These are phyloP conservation scores for Aulographum hederae DNA, from an alignment of 2,329 filamentous ascomycete genomes.

Conservation along the genomic window DNA sequence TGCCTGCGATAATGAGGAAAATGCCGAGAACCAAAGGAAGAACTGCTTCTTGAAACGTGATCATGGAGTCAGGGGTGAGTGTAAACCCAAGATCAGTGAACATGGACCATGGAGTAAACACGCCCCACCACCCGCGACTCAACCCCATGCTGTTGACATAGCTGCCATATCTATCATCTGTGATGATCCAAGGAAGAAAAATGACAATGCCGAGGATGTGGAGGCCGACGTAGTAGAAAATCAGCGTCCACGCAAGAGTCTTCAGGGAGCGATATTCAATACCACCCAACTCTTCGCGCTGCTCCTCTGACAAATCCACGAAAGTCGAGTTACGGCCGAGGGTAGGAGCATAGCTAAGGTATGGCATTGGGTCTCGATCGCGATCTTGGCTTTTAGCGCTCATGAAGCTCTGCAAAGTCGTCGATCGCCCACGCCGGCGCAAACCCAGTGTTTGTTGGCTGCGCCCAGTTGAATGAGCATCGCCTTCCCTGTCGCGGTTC, in stretches of 20 bases:
- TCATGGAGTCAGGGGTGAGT: constrained; percentile 85
- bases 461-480: constrained; percentile 9
- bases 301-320: constrained; percentile 69
- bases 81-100: constrained; percentile 96
- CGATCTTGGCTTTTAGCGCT: constrained; percentile 33
- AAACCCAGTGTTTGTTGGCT: constrained; percentile 1
- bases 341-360: constrained; percentile 86
- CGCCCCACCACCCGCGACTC: constrained; percentile 69
- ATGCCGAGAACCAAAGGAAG: constrained; percentile 60
- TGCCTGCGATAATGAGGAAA: constrained; percentile 85
- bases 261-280: constrained; percentile 92
- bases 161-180: constrained; percentile 40
- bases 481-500: constrained; percentile 8
- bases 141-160: constrained; percentile 45
- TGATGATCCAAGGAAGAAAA: constrained; percentile 64
- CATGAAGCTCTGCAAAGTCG: constrained; percentile 41
- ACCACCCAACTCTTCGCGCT: constrained; percentile 85
- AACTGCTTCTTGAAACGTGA: constrained; percentile 61
- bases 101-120: constrained; percentile 73
- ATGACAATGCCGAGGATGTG: constrained; percentile 58
- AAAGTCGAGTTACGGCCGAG: constrained; percentile 88
- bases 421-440: constrained; percentile 15
- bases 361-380: constrained; percentile 47
- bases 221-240: constrained; percentile 67
- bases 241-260: constrained; percentile 60